phyloP scores from a whole-genome alignment of 768 basidiomycete species.

The Boletus eberwhitei region DNA sequence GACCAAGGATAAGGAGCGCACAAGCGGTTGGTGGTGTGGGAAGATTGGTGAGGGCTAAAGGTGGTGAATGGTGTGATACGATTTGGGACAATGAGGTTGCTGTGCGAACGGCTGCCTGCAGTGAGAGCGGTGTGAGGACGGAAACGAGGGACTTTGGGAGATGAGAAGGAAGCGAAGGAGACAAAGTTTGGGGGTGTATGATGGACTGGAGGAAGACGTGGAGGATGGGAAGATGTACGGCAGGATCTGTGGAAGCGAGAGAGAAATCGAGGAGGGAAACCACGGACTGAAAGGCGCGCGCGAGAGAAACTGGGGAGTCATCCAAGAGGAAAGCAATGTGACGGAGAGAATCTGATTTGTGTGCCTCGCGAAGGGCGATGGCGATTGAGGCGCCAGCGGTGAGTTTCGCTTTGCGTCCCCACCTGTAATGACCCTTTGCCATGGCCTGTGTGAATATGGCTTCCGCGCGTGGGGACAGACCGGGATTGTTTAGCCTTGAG shows the following conservation, averaged over 20 bases:
- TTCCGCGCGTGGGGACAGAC: conserved; percentile 62
- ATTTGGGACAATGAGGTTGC: conserved; percentile 45
- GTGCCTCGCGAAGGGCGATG: conserved; percentile 68
- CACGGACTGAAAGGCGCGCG: conserved; percentile 54
- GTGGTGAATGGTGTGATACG: conserved; percentile 39
- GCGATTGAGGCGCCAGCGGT: conserved; percentile 67
- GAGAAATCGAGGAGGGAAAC: conserved; percentile 50
- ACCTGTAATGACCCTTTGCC: conserved; percentile 54
- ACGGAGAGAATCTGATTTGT: conserved; percentile 61
- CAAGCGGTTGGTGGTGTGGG: conserved; percentile 54
- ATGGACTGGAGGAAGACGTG: conserved; percentile 48
- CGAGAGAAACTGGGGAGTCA: conserved; percentile 47
- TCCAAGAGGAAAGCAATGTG: conserved; percentile 68
- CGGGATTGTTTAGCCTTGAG: conserved; percentile 54
- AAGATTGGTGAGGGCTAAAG: conserved; percentile 39
- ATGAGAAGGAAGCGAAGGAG: conserved; percentile 24
- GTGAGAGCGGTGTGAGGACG: conserved; percentile 38
- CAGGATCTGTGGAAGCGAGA: conserved; percentile 55
- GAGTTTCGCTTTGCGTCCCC: conserved; percentile 72
- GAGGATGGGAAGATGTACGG: conserved; percentile 54
- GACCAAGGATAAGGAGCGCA: conserved; percentile 63
- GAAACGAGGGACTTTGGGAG: conserved; percentile 34
- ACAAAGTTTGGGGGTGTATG: conserved; percentile 30
- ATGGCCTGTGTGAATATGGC: conserved; percentile 69
- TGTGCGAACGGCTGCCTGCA: conserved; percentile 39